Evolutionary conservation across 306 rosid genomes (phyloP).

Genomic region (Casuarina glauca): DNA sequence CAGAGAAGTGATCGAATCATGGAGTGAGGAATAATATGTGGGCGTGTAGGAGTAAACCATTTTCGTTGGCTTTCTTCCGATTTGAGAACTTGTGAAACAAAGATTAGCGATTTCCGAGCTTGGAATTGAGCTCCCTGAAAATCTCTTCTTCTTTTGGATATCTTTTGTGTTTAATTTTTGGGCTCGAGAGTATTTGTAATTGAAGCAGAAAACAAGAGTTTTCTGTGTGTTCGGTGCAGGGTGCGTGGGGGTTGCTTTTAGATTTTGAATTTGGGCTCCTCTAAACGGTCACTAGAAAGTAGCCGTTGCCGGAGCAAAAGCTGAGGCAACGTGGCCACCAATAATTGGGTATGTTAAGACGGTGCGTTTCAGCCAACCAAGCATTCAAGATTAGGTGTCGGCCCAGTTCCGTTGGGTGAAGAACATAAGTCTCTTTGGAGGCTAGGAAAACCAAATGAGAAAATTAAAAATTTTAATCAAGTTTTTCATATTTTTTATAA

Average conservation of each 20-base stretch:
- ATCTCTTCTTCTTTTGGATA: background rate
- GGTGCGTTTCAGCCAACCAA: background rate
- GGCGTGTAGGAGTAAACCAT: slow-evolving; percentile 91
- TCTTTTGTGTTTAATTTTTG: slow-evolving; percentile 10
- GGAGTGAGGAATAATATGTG: slow-evolving; percentile 82
- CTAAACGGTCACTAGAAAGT: slow-evolving; percentile 58
- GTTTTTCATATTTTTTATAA: too few relatives aligned
- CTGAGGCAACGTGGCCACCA: background rate
- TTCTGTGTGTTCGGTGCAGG: background rate
- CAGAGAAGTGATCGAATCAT: slow-evolving; percentile 77
- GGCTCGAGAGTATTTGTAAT: slow-evolving; percentile 19
- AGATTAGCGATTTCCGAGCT: slow-evolving; percentile 19
- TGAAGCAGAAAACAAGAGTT: background rate
- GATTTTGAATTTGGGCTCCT: slow-evolving; percentile 41
- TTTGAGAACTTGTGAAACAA: background rate
- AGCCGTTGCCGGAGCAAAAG: slow-evolving; percentile 49
- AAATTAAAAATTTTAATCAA: too few relatives aligned
- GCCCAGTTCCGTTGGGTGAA: too few relatives aligned
- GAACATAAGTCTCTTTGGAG: too few relatives aligned
- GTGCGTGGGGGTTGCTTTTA: background rate
- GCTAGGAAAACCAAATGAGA: too few relatives aligned
- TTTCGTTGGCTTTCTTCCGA: slow-evolving; percentile 5
- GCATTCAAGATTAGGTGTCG: too few relatives aligned
- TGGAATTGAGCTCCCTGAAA: slow-evolving; percentile 5
- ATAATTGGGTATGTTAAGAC: background rate